Percentiles rank a stretch among this genome's conserved stretches.
Evolutionary conservation across 2,329 filamentous ascomycete genomes (phyloP).

Genomic region (Microsporum ferrugineum): DNA sequence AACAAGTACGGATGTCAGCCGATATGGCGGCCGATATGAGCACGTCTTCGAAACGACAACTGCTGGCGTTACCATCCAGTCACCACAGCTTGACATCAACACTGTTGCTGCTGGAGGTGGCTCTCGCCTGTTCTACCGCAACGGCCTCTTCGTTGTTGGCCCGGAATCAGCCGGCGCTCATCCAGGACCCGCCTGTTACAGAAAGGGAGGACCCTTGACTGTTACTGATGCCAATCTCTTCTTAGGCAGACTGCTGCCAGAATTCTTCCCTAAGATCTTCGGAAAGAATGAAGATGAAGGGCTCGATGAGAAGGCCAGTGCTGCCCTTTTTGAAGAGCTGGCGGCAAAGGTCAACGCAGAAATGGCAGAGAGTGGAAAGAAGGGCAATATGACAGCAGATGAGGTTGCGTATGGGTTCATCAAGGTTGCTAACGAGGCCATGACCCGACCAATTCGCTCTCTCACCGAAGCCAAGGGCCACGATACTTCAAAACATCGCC

Average conservation of each 20-base stretch:
- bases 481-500: constrained; percentile 70
- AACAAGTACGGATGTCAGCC: constrained; percentile 77
- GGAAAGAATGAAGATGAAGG: constrained; percentile 71
- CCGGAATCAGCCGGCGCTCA: constrained; percentile 83
- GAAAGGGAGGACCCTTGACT: constrained; percentile 76
- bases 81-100: constrained; percentile 81
- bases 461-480: constrained; percentile 83
- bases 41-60: constrained; percentile 89
- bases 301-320: constrained; percentile 60
- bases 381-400: constrained; percentile 56
- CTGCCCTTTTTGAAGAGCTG: constrained; percentile 60
- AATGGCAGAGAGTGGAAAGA: constrained; percentile 42
- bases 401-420: constrained; percentile 84
- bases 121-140: constrained; percentile 47
- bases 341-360: constrained; percentile 65
- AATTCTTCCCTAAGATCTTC: constrained; percentile 91
- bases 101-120: constrained; percentile 82
- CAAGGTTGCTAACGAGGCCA: constrained; percentile 80
- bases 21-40: constrained; percentile 76
- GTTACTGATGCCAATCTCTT: constrained; percentile 91
- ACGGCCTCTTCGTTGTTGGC: constrained; percentile 79
- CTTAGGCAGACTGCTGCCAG: constrained; percentile 68
- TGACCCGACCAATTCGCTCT: constrained; percentile 80
- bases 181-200: constrained; percentile 80
- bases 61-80: constrained; percentile 79